phyloP scores from a whole-genome alignment of 805 yeast genomes.

The Zygoascus bituminiphila region DNA sequence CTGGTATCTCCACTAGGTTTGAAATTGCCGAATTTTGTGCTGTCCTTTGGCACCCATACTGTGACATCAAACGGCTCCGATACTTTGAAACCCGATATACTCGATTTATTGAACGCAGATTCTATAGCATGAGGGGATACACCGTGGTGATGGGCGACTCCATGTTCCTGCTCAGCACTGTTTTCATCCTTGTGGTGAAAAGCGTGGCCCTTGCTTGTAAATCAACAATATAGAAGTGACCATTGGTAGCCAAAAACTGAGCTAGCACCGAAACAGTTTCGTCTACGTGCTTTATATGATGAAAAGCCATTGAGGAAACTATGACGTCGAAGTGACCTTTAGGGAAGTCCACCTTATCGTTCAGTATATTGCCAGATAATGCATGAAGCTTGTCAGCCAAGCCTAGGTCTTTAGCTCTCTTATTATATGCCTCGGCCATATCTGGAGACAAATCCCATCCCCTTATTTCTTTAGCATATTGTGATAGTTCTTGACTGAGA shows the following conservation, averaged over 20 bases:
- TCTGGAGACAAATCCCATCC: slow-evolving; percentile 21
- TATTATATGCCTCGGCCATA: slow-evolving; percentile 19
- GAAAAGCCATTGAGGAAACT: slow-evolving; percentile 21
- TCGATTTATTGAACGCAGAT: slow-evolving; percentile 7
- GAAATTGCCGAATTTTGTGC: background rate
- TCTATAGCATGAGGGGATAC: background rate
- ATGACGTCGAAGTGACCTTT: slow-evolving; percentile 16
- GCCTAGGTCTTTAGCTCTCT: slow-evolving; percentile 17
- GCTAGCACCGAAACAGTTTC: slow-evolving; percentile 11
- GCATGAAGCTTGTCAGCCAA: slow-evolving; percentile 17
- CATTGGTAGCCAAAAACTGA: slow-evolving; percentile 13
- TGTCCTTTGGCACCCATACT: slow-evolving; percentile 11
- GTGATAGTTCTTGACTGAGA: slow-evolving; percentile 16
- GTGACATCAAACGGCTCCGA: slow-evolving; percentile 5
- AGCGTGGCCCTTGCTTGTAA: slow-evolving; percentile 3
- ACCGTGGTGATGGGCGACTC: slow-evolving; percentile 12
- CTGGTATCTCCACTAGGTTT: background rate
- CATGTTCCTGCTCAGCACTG: slow-evolving; percentile 10
- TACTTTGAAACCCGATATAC: slow-evolving; percentile 5
- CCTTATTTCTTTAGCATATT: slow-evolving; percentile 13
- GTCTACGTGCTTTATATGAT: slow-evolving; percentile 18
- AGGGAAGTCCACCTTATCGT: slow-evolving; percentile 5
- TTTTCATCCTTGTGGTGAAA: slow-evolving; percentile 5
- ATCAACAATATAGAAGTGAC: slow-evolving; percentile 16
- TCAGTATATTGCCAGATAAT: slow-evolving; percentile 12